Base-by-base conservation (phyloP, 306 rosid genomes). In the Castanea sativa region DNA sequence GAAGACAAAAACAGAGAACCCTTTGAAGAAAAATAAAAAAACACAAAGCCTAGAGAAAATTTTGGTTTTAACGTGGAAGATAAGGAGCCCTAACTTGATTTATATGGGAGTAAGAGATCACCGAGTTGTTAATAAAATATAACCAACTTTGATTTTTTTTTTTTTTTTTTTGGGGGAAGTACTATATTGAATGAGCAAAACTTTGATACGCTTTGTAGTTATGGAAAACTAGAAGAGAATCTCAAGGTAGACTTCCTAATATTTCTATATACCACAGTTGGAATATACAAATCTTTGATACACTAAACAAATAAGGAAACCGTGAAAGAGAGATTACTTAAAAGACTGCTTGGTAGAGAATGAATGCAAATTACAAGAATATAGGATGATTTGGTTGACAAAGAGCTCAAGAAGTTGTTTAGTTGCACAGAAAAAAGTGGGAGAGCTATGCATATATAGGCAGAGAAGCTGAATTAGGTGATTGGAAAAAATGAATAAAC, bases 361-460 rank as follows among this genome's bases (percentile, higher is more conserved):
- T 35, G 10, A 67, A 67, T 67, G 72, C n/a, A 41, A 41, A 41
- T 27, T 5, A 63, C 14, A 63, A 27, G 72, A n/a, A 35, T 19
- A 35, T 19, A 32, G 16, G 51, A 35, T 33, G 23, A 9, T 6
- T 4, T 1, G n/a, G 20, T 10, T n/a, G 52, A 35, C 27, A 35
- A 18, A 67, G 52, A 67, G 1, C 15, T 6, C 2, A 43, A 61
- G 9, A n/a, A 75, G 75, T 52, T 35, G 16, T 15, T 71, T 29
- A 27, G 49, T 81, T 81, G 78, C 41, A 71, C 7, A 3, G 30
- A 32, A 60, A 77, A 49, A 29, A 67, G 25, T 49, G 73, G 52
- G 32, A 55, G 53, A 55, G 51, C 25, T 5, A 14, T n/a, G 41
- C 8, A 67, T 80, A 67, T 78, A 89, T 84, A 86, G 83, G 41